Base-by-base conservation (phyloP, 129 eudicot genomes). In the Escallonia herrerae region DNA sequence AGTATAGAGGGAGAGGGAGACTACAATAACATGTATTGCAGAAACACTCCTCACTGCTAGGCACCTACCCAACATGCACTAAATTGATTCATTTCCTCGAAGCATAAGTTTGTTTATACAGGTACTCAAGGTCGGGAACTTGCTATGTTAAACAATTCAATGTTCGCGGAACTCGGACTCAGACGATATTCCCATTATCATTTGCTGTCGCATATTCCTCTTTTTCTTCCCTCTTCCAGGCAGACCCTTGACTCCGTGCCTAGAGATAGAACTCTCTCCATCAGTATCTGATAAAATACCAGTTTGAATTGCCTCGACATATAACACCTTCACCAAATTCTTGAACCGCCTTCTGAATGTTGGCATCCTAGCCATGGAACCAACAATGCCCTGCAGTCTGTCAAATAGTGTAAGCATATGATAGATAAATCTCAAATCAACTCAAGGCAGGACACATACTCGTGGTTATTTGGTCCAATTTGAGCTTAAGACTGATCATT, bases 371-470 rank as follows among this genome's bases (percentile, higher is more conserved):
- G 85, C 83, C 89, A 88, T 64, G 9, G 91, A 88, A 63, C 81
- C 91, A 37, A 93, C 91, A 22, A 93, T 93, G 37, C 98, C 98
- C 64, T 93, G 89, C 79, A 93, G 60, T 82, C 97, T 90, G 69
- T 43, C 14, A 56, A 10, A 14, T 57, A 40, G 55, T 22, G 33
- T 1, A 22, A 22, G 33, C 1, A 22, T 22, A 22, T 22, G 33
- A 22, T 22, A 22, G 33, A 22, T 22, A 1, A 22, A 22, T 22
- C 33, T 22, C 33, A 22, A 22, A 22, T 22, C 33, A 22, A 22
- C 33, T 22, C 33, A 22, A 22, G 33, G 33, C 1, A 22, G 33
- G 33, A 22, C 33, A 22, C 1, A 22, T 22, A 22, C 33, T 22
- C 33, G 33, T 4, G 8, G 42, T 54, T 22, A 53, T 41, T 13